Base-by-base conservation (phyloP, 176 grass and related monocot genomes). In the Paspalum vaginatum region DNA sequence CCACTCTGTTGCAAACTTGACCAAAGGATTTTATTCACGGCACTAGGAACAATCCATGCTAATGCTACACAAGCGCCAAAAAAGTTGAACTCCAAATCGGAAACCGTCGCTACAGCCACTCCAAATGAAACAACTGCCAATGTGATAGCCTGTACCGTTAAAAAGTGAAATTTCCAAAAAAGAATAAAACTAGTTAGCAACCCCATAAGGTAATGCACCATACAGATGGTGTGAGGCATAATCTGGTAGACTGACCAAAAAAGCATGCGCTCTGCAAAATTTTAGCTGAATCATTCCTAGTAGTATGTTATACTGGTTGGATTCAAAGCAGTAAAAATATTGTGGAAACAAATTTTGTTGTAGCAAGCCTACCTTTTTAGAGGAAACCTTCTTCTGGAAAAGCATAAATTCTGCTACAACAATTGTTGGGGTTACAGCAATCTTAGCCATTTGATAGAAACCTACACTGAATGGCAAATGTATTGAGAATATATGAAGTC, bases 391-490 rank as follows among this genome's bases (percentile, higher is more conserved):
- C 83, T 93, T 98, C 72, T 77, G 81, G 16, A 95, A 82, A 89
- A 95, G 62, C 78, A 91, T 92, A 72, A 98, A 98, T 70, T 98
- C 96, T 8, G 96, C 90, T 9, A 91, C 74, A 64, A 93, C 96
- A 79, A 98, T 98, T 44, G 92, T 95, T 44, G 96, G 96, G 38
- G 92, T 95, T 42, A 98, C 96, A 47, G 88, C 96, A 87, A 95
- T 98, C 87, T 98, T 98, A 77, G 96, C 92, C 96, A 98, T 98
- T 81, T 95, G 96, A 87, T 98, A 98, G 85, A 98, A 98, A 87
- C 95, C 95, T 87, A 98, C 86, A 81, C 95, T 98, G 88, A 85
- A 94, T 50, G 82, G 74, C 84, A 27, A 78, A 76, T 88, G 87
- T 82, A 84, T 70, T 81, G 76, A 91, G 56, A 77, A 61, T 5